These are phyloP conservation scores for Naganishia liquefaciens DNA, from an alignment of 1,284 basidiomycete genomes.

Conservation along the genomic window DNA sequence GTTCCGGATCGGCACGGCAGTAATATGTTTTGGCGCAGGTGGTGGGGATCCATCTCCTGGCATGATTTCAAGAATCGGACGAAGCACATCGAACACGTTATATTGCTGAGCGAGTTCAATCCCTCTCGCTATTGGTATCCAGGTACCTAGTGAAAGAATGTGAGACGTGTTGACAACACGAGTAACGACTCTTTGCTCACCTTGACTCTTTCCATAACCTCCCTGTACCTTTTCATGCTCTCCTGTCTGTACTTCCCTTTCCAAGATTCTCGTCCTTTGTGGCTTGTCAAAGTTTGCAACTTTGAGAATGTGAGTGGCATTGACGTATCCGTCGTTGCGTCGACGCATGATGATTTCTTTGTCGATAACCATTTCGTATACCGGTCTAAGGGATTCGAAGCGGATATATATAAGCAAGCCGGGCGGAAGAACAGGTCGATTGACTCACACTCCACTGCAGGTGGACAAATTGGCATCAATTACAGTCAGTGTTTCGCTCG, in stretches of 20 bases:
- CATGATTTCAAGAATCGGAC: slow-evolving; percentile 92
- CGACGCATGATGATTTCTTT: slow-evolving; percentile 96
- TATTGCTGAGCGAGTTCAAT: slow-evolving; percentile 86
- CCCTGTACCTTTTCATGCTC: slow-evolving; percentile 99
- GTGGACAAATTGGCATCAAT: slow-evolving; percentile 15
- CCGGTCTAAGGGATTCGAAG: slow-evolving; percentile 42
- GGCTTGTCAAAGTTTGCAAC: slow-evolving; percentile 99
- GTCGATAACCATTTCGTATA: slow-evolving; percentile 73
- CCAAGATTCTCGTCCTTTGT: slow-evolving; percentile 92
- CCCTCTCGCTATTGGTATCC: slow-evolving; percentile 95
- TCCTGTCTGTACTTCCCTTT: slow-evolving; percentile 97
- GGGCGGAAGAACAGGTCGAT: neutral
- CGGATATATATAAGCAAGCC: slow-evolving; percentile 1
- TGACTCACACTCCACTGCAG: slow-evolving; percentile 53
- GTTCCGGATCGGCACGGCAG: slow-evolving; percentile 62
- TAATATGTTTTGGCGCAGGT: slow-evolving; percentile 92
- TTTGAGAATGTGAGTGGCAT: slow-evolving; percentile 99
- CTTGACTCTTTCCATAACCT: slow-evolving; percentile 99
- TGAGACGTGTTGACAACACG: neutral
- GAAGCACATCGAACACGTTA: slow-evolving; percentile 83
- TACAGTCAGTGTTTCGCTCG: slow-evolving; percentile 1
- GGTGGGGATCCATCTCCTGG: slow-evolving; percentile 91
- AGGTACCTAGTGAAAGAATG: slow-evolving; percentile 69
- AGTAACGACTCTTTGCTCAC: slow-evolving; percentile 58
- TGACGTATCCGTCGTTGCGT: slow-evolving; percentile 92